Evolutionary conservation across 768 basidiomycete genomes (phyloP).

Genomic region (Kwoniella botswanensis): DNA sequence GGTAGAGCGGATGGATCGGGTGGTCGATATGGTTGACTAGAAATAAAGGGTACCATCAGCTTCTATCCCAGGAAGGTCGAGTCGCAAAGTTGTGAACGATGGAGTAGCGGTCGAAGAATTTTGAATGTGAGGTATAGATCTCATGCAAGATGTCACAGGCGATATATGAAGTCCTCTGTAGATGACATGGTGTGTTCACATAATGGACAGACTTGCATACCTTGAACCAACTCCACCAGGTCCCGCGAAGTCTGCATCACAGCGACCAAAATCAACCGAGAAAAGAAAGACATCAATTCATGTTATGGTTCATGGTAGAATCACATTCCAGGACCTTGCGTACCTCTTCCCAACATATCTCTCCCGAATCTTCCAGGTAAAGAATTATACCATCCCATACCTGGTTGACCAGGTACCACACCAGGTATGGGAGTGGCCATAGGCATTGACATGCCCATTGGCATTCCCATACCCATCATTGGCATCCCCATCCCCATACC

Average conservation of each 20-base stretch:
- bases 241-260: conserved; percentile 49
- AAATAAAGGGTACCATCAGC: conserved; percentile 5
- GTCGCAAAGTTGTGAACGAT: not conserved
- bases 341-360: conserved; percentile 53
- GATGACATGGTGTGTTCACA: too few relatives aligned
- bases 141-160: not conserved
- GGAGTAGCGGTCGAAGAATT: not conserved
- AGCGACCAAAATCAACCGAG: not conserved
- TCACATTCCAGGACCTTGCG: conserved; percentile 28
- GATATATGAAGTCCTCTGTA: not conserved
- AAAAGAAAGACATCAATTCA: conserved; percentile 21
- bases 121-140: not conserved
- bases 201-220: conserved; percentile 19
- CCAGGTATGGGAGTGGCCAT: conserved; percentile 44
- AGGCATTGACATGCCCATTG: conserved; percentile 40
- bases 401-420: conserved; percentile 52
- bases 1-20: conserved; percentile 48
- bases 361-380: conserved; percentile 52
- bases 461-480: conserved; percentile 33
- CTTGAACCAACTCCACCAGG: conserved; percentile 51
- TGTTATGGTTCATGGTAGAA: not conserved
- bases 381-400: conserved; percentile 45
- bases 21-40: conserved; percentile 52
- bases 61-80: not conserved
- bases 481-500: conserved; percentile 40